Evolutionary conservation across 345 rosid genomes (phyloP).

Genomic region (Eucalyptus cloeziana): DNA sequence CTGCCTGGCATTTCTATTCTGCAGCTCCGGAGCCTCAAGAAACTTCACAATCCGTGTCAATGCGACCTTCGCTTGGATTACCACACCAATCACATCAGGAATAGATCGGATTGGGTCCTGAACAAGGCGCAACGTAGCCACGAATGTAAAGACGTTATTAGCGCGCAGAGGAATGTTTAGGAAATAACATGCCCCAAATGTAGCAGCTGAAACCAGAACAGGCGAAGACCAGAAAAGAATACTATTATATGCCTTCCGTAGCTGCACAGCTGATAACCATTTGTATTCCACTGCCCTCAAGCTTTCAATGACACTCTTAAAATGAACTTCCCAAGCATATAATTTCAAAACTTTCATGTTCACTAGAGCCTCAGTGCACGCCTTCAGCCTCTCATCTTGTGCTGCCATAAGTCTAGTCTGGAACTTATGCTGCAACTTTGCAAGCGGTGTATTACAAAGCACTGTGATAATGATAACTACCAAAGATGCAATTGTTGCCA

Average conservation of each 20-base stretch:
- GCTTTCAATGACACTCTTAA: conserved; percentile 66
- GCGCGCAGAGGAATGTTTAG: conserved; percentile 67
- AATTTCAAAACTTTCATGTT: conserved; percentile 91
- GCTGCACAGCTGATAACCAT: conserved; percentile 77
- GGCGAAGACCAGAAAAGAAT: conserved; percentile 90
- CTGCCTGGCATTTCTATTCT: conserved; percentile 26
- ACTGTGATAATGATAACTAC: conserved; percentile 67
- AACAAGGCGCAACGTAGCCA: conserved; percentile 81
- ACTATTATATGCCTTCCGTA: conserved; percentile 51
- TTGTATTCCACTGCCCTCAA: conserved; percentile 48
- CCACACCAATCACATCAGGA: conserved; percentile 82
- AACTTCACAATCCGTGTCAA: conserved; percentile 63
- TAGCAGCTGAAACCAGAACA: conserved; percentile 76
- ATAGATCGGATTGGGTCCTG: conserved; percentile 77
- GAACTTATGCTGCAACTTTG: conserved; percentile 81
- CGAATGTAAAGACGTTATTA: conserved; percentile 86
- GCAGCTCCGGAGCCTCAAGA: conserved; percentile 88
- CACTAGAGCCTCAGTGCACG: conserved; percentile 65
- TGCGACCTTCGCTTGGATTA: conserved; percentile 86
- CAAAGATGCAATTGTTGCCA: conserved; percentile 77
- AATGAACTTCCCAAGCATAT: conserved; percentile 90
- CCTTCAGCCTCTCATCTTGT: conserved; percentile 75
- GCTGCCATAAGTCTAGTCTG: conserved; percentile 73
- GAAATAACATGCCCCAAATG: conserved; percentile 79
- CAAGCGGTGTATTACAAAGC: conserved; percentile 79